Evolutionary conservation across 1,284 basidiomycete species (phyloP), one percentile per base, ranked within the genome.

Genomic region (Phellinidium pouzarii): DNA sequence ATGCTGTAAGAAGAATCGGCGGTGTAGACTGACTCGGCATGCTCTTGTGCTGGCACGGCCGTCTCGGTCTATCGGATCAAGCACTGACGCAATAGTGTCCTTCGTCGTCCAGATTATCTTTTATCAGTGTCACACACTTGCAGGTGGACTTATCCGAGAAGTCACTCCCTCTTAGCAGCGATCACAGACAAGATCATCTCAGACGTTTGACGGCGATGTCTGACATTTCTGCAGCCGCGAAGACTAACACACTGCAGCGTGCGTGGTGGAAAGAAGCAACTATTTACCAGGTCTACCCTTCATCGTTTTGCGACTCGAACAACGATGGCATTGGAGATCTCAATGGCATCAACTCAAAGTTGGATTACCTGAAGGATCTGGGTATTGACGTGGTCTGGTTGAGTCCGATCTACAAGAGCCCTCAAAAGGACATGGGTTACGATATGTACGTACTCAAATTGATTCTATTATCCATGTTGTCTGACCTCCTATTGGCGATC

Each of bases 281-380:
- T 25, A 70, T 88, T 26, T 88, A 87, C 66, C 84, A 87, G 64
- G 85, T 91, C 66, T 91, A 88, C 67, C 87, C 87, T 1, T 70
- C 78, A 47, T 84, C 82, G 0, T 91, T 87, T 71, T 74, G 72
- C 55, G 87, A 90, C 62, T 78, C 80, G 38, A 87, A 86, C 58
- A 82, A 80, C 6, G 84, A 88, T 65, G 87, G 86, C 0, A 71
- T 85, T 52, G 88, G 88, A 11, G 87, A 91, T 66, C 73, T 91
- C 27, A 75, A 75, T 36, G 85, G 86, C 12, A 87, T 91, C 58
- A 66, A 70, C 34, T 62, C 70, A 25, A 83, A 84, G 62, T 71
- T 90, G 8, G 82, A 84, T 61, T 87, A 91, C 66, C 71, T 91
- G 55, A 76, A 80, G 59, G 73, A 78, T 54, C 72, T 91, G 6